Conservation (phyloP, 306 rosid genomes). For the Cajanus cajan region DNA sequence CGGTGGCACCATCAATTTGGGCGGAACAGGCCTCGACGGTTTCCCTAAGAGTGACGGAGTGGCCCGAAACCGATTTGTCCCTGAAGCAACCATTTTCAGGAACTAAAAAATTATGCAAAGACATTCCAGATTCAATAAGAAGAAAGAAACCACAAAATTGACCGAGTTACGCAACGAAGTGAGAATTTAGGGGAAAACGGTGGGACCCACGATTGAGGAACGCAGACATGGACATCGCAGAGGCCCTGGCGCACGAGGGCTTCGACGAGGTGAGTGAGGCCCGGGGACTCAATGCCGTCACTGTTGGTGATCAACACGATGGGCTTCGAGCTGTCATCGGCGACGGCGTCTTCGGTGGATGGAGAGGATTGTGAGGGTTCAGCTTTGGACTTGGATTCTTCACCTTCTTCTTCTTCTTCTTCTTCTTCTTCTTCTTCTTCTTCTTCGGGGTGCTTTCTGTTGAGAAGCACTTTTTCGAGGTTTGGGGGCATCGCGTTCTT, state of each 20-base stretch:
- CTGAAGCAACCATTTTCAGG: slow-evolving; percentile 44
- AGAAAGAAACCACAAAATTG: no score
- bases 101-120: slow-evolving; percentile 31
- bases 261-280: slow-evolving; percentile 58
- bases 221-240: slow-evolving; percentile 80
- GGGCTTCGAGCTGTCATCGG: slow-evolving; percentile 40
- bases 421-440: not conserved
- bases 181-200: not conserved
- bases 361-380: slow-evolving; percentile 43
- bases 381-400: slow-evolving; percentile 32
- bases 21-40: slow-evolving; percentile 60
- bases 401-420: not conserved
- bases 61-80: slow-evolving; percentile 77
- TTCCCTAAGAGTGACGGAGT: slow-evolving; percentile 73
- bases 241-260: slow-evolving; percentile 60
- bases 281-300: slow-evolving; percentile 69
- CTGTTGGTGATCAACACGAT: slow-evolving; percentile 59
- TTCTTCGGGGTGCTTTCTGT: slow-evolving; percentile 35
- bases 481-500: slow-evolving; percentile 52
- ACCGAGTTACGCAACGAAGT: no score
- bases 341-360: slow-evolving; percentile 43
- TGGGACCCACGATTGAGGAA: slow-evolving; percentile 63
- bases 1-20: slow-evolving; percentile 60
- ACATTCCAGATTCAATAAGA: not conserved
- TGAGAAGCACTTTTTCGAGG: slow-evolving; percentile 53